phyloP scores from a whole-genome alignment of 2,329 filamentous ascomycete genomes.

The Talaromyces sp. region DNA sequence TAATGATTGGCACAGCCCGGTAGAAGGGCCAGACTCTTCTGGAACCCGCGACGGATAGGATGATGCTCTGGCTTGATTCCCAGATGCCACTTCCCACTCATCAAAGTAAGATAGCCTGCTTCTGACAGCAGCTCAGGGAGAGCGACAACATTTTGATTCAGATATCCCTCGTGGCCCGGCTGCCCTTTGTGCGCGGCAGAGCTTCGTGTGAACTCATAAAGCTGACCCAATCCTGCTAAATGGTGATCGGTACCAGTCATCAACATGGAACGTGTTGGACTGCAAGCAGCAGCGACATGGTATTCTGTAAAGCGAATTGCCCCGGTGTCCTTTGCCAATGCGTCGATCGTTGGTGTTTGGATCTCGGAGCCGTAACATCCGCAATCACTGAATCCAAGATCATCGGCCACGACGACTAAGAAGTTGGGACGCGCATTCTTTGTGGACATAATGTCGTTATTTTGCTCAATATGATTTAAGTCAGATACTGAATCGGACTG shows the following conservation, averaged over 20 bases:
- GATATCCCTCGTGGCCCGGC: conserved; percentile 31
- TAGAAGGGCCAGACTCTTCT: conserved; percentile 22
- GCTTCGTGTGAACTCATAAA: background rate
- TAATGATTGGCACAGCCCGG: conserved; percentile 31
- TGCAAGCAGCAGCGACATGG: conserved; percentile 26
- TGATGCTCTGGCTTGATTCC: conserved; percentile 22
- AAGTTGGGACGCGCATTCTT: conserved; percentile 4
- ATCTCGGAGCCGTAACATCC: conserved; percentile 26
- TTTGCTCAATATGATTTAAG: background rate
- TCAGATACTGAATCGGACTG: background rate
- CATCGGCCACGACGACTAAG: conserved; percentile 17
- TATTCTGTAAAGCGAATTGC: conserved; percentile 21
- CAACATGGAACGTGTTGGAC: conserved; percentile 27
- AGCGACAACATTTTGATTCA: conserved; percentile 28
- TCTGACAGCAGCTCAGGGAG: conserved; percentile 30
- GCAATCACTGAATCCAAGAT: conserved; percentile 25
- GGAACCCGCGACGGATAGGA: conserved; percentile 25
- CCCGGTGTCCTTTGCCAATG: background rate
- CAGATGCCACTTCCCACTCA: conserved; percentile 35
- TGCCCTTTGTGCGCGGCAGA: conserved; percentile 15
- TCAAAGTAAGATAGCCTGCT: conserved; percentile 24
- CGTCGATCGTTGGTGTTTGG: conserved; percentile 17
- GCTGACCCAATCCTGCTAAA: conserved; percentile 26
- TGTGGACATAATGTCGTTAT: background rate
- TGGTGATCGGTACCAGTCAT: conserved; percentile 29